Evolutionary conservation across 768 basidiomycete species (phyloP).

Genomic region (Pulveroboletus sp.): DNA sequence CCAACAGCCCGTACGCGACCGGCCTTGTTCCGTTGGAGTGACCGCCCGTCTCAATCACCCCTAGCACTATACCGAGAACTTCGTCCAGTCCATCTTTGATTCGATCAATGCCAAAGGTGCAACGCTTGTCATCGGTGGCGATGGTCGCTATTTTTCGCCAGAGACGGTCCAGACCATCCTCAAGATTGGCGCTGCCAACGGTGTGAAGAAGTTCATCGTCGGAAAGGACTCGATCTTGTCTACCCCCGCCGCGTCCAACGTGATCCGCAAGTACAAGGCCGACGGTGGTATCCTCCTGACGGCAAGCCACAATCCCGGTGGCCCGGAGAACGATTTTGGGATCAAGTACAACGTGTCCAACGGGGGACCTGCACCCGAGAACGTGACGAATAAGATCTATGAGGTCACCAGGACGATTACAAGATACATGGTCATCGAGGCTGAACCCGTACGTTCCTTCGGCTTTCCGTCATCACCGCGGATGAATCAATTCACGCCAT

Average conservation of each 20-base stretch:
- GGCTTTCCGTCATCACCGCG: not conserved
- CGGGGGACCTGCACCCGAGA: constrained; percentile 96
- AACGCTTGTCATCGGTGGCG: constrained; percentile 94
- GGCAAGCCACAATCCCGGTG: constrained; percentile 97
- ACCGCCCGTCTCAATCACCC: constrained; percentile 18
- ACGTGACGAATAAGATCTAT: constrained; percentile 92
- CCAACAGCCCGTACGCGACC: constrained; percentile 77
- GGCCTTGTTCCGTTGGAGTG: constrained; percentile 9
- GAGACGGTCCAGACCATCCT: constrained; percentile 89
- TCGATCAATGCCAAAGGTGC: constrained; percentile 77
- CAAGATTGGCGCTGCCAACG: constrained; percentile 91
- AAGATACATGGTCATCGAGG: constrained; percentile 81
- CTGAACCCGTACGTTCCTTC: constrained; percentile 56
- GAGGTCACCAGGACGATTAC: constrained; percentile 85
- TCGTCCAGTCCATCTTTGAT: constrained; percentile 89
- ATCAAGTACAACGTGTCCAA: constrained; percentile 99
- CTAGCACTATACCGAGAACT: constrained; percentile 99
- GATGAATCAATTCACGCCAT: not conserved
- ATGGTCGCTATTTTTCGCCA: constrained; percentile 89
- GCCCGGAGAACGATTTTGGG: constrained; percentile 97
- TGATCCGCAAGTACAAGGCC: constrained; percentile 95
- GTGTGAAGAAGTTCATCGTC: constrained; percentile 86
- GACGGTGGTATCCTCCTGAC: constrained; percentile 96
- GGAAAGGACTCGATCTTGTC: constrained; percentile 91
- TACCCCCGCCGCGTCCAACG: constrained; percentile 93